phyloP scores from a whole-genome alignment of 306 rosid genomes.

The Purshia tridentata region DNA sequence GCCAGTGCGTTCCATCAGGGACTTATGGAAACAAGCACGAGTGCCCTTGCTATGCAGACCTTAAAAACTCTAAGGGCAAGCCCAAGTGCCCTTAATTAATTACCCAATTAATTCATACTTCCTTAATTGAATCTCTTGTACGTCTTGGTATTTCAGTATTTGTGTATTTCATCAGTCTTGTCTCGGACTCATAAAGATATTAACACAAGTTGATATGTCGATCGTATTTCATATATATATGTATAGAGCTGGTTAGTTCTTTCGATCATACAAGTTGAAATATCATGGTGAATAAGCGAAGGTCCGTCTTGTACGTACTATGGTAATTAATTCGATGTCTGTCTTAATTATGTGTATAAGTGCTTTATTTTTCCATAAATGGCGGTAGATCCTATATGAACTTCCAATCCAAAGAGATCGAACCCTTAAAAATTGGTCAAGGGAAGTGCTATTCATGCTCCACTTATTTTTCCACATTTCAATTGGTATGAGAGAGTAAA shows the following conservation, averaged over 20 bases:
- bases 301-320: not conserved
- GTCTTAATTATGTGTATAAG: too few relatives aligned
- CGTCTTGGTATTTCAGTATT: too few relatives aligned
- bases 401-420: too few relatives aligned
- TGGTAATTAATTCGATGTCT: too few relatives aligned
- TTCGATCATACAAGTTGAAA: not conserved
- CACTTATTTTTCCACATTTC: too few relatives aligned
- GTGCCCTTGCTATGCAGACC: slow-evolving; percentile 83
- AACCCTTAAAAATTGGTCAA: too few relatives aligned
- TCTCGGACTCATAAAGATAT: not conserved
- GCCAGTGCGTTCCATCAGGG: slow-evolving; percentile 87
- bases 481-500: too few relatives aligned
- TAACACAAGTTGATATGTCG: not conserved
- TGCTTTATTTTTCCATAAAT: too few relatives aligned
- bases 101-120: not conserved
- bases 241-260: not conserved
- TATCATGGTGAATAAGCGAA: not conserved
- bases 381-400: too few relatives aligned
- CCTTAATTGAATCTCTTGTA: too few relatives aligned
- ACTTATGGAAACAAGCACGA: slow-evolving; percentile 83
- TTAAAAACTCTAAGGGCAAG: slow-evolving; percentile 76
- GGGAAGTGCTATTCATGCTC: too few relatives aligned
- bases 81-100: slow-evolving; percentile 67
- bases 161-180: too few relatives aligned
- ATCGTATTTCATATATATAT: not conserved